Evolutionary conservation across 768 basidiomycete genomes (phyloP).

Genomic region (Coprinellus micaceus): DNA sequence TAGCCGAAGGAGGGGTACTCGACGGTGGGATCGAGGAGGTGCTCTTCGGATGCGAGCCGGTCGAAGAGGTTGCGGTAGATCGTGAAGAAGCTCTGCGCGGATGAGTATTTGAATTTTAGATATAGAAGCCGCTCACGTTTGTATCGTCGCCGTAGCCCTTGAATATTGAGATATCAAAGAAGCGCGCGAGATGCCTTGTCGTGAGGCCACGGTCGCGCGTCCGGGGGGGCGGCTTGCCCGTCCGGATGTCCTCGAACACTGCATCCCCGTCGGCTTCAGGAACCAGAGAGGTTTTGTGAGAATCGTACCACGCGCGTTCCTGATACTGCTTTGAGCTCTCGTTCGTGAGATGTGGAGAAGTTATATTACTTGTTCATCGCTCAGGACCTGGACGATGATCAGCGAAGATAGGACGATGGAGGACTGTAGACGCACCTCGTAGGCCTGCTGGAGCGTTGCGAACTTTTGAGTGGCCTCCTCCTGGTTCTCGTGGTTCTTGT

Average conservation of each 20-base stretch:
- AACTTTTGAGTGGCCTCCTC: slow-evolving; percentile 88
- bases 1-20: slow-evolving; percentile 83
- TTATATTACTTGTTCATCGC: slow-evolving; percentile 83
- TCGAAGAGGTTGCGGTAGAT: slow-evolving; percentile 86
- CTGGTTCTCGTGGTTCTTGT: slow-evolving; percentile 79
- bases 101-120: background rate
- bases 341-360: background rate
- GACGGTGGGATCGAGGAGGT: slow-evolving; percentile 34
- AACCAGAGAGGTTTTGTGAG: slow-evolving; percentile 74
- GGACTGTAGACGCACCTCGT: slow-evolving; percentile 60
- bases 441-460: slow-evolving; percentile 88
- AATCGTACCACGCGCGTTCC: slow-evolving; percentile 99
- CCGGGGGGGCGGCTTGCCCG: slow-evolving; percentile 55
- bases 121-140: slow-evolving; percentile 41
- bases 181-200: slow-evolving; percentile 74
- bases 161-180: slow-evolving; percentile 76
- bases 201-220: slow-evolving; percentile 73
- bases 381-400: slow-evolving; percentile 68
- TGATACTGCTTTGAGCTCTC: slow-evolving; percentile 38
- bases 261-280: slow-evolving; percentile 82
- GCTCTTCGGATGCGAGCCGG: slow-evolving; percentile 80
- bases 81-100: slow-evolving; percentile 76
- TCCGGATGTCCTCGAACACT: slow-evolving; percentile 82
- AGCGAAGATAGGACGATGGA: slow-evolving; percentile 3
- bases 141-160: slow-evolving; percentile 58